Evolutionary conservation across 345 rosid genomes (phyloP).

Genomic region (Luvunga scandens): DNA sequence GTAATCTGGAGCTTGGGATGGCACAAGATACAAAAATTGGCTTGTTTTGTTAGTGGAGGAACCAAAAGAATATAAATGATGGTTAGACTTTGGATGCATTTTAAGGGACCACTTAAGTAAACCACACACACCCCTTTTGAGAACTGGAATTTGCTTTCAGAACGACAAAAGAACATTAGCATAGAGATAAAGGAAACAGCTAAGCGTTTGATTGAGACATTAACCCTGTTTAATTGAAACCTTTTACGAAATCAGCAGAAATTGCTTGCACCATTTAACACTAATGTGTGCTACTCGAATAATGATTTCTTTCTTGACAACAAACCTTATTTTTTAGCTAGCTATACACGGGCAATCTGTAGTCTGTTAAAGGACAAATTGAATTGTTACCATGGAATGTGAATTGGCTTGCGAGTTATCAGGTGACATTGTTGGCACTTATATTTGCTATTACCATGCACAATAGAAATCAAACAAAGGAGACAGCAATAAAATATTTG

Average conservation of each 20-base stretch:
- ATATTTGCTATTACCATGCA: background rate
- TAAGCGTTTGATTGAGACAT: constrained; percentile 33
- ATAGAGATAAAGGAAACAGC: constrained; percentile 29
- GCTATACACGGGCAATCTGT: background rate
- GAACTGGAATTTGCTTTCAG: constrained; percentile 21
- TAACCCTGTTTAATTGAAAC: constrained; percentile 22
- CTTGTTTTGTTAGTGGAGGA: constrained; percentile 16
- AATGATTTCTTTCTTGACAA: too few relatives aligned
- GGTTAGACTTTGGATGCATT: constrained; percentile 28
- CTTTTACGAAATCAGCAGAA: background rate
- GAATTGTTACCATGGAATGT: background rate
- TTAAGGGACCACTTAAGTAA: constrained; percentile 27
- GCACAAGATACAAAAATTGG: constrained; percentile 26
- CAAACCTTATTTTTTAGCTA: too few relatives aligned
- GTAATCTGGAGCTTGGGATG: constrained; percentile 7
- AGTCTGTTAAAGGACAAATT: background rate
- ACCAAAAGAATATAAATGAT: constrained; percentile 9
- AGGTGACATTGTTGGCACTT: background rate
- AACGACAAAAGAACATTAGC: constrained; percentile 19
- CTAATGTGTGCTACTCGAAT: background rate
- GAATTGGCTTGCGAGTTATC: background rate
- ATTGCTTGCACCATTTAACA: background rate
- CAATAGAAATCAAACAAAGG: background rate
- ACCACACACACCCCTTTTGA: background rate
- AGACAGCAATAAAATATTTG: background rate